Evolutionary conservation across 1,139 yeast species (phyloP).

Genomic region (Yamadazyma oceani): DNA sequence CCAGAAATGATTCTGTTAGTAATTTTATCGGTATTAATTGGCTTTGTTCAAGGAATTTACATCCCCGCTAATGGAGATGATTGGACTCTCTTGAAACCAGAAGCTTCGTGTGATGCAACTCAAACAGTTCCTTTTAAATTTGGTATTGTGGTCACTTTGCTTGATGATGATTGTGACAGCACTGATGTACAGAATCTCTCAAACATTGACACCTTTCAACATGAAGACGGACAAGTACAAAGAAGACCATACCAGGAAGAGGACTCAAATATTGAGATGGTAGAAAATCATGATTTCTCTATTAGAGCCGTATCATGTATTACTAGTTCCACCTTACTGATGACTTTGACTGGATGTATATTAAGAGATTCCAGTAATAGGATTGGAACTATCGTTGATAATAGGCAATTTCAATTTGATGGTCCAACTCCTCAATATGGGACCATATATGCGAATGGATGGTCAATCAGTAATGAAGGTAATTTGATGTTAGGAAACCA

Average conservation of each 20-base stretch:
- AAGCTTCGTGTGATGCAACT: slow-evolving; percentile 19
- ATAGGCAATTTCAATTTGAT: slow-evolving; percentile 47
- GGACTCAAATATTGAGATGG: slow-evolving; percentile 9
- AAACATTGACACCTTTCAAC: slow-evolving; percentile 19
- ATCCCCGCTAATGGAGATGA: slow-evolving; percentile 36
- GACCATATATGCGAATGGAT: slow-evolving; percentile 42
- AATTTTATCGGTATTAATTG: slow-evolving; percentile 7
- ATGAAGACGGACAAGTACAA: slow-evolving; percentile 35
- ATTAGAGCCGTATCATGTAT: slow-evolving; percentile 36
- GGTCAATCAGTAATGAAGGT: slow-evolving; percentile 41
- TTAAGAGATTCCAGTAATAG: slow-evolving; percentile 36
- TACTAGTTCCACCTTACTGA: slow-evolving; percentile 29
- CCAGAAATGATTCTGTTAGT: not conserved
- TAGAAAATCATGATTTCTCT: slow-evolving; percentile 9
- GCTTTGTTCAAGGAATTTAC: slow-evolving; percentile 17
- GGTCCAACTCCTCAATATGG: slow-evolving; percentile 48
- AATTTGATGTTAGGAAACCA: slow-evolving; percentile 37
- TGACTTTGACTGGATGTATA: slow-evolving; percentile 34
- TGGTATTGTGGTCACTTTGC: slow-evolving; percentile 37
- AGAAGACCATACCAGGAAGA: slow-evolving; percentile 12
- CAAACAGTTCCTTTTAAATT: slow-evolving; percentile 31
- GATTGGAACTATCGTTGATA: slow-evolving; percentile 44
- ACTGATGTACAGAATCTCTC: slow-evolving; percentile 11
- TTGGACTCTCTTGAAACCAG: slow-evolving; percentile 35
- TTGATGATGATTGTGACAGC: slow-evolving; percentile 16